Base-by-base conservation (phyloP, 2,329 filamentous ascomycete genomes). In the Cryphonectria parasitica region DNA sequence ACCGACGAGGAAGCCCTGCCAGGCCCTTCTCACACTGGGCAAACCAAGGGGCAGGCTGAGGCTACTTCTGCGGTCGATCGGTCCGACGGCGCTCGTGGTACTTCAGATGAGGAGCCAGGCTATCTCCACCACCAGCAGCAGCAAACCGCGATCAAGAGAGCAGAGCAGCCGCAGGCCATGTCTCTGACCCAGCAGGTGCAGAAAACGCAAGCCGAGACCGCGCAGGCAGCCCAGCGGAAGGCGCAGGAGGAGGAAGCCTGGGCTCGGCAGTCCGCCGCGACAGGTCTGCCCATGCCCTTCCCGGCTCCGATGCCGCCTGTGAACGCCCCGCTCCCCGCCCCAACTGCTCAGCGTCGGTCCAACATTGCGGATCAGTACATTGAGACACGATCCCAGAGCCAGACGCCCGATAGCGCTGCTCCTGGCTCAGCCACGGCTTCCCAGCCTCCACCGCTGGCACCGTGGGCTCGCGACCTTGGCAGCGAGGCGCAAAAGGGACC, bases 381-480 rank as follows among this genome's bases (percentile, higher is more conserved):
- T 15, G 79, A 77, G 2, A 86, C 83, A 67, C 83, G 91, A 72
- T 97, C 94, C 34, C 91, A 90, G 73, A 93, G 91, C 1, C 92
- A 92, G 74, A 97, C 94, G 0, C 95, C 93, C 2, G 89, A 90
- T 60, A 82, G 83, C 19, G 78, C 79, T 5, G 77, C 79, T 3
- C 81, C 79, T 60, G 77, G 79, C 67, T 79, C 76, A 34, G 78
- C 78, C 5, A 78, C 80, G 1, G 77, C 81, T 8, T 77, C 81
- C 13, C 84, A 86, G 73, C 85, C 88, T 2, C 89, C 94, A 4
- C 93, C 95, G 0, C 83, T 98, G 74, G 96, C 96, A 0, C 96
- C 96, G 0, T 99, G 96, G 96, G 96, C 96, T 6, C 96, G 96
- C 79, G 94, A 98, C 74, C 87, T 88, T 2, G 91, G 92, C 64